Conservation (phyloP, 169 alveolate species). For the Cryptosporidium canis region DNA sequence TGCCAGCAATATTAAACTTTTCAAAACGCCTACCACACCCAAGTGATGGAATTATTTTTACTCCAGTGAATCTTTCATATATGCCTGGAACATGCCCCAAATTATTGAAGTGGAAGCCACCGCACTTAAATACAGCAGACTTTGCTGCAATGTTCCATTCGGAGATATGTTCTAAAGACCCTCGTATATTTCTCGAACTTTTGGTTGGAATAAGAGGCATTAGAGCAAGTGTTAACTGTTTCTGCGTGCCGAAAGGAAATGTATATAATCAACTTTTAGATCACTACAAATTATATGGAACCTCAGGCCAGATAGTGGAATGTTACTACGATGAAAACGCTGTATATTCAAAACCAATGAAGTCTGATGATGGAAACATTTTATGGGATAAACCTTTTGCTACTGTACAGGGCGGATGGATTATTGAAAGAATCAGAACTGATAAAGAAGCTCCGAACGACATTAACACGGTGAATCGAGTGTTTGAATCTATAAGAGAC, state of each 20-base stretch:
- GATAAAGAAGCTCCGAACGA: slow-evolving; percentile 87
- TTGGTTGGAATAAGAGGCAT: slow-evolving; percentile 64
- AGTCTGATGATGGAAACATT: slow-evolving; percentile 43
- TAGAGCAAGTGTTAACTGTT: slow-evolving; percentile 72
- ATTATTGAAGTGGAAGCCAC: slow-evolving; percentile 96
- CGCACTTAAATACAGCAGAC: slow-evolving; percentile 92
- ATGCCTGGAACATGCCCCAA: slow-evolving; percentile 93
- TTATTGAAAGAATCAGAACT: slow-evolving; percentile 87
- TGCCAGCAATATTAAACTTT: slow-evolving; percentile 81
- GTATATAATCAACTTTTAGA: slow-evolving; percentile 82
- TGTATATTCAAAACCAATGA: slow-evolving; percentile 23
- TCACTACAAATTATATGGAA: slow-evolving; percentile 76
- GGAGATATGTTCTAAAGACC: slow-evolving; percentile 28
- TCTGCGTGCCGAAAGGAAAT: slow-evolving; percentile 86
- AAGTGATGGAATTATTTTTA: slow-evolving; percentile 94
- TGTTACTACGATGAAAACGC: slow-evolving; percentile 64
- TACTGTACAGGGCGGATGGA: slow-evolving; percentile 89
- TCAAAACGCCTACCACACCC: slow-evolving; percentile 91
- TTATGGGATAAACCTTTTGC: slow-evolving; percentile 43
- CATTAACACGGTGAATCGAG: slow-evolving; percentile 80
- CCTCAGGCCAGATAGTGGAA: slow-evolving; percentile 73
- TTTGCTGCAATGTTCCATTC: slow-evolving; percentile 76
- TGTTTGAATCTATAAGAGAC: slow-evolving; percentile 84
- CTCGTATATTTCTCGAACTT: slow-evolving; percentile 55
- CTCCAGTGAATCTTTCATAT: slow-evolving; percentile 91